These are phyloP conservation scores for Plasmodium sp. DNA, from an alignment of 169 alveolate species.

Conservation along the genomic window DNA sequence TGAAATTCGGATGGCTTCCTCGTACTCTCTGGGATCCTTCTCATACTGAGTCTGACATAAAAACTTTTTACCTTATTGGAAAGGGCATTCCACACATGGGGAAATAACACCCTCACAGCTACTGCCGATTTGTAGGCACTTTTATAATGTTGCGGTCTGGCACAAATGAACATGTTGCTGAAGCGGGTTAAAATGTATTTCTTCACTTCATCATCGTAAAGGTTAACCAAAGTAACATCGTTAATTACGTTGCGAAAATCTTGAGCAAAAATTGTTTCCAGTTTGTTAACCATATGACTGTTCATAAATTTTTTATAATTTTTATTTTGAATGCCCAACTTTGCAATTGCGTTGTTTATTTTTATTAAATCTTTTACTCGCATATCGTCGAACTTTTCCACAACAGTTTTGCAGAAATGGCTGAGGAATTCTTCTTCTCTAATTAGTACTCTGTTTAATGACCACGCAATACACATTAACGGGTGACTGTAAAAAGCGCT, in stretches of 20 bases:
- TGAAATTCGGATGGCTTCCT: conserved; percentile 86
- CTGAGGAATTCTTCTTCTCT: conserved; percentile 53
- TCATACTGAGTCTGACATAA: conserved; percentile 86
- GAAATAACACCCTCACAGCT: conserved; percentile 83
- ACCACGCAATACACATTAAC: conserved; percentile 89
- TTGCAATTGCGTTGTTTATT: conserved; percentile 79
- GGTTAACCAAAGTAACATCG: conserved; percentile 79
- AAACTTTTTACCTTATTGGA: conserved; percentile 80
- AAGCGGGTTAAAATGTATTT: conserved; percentile 83
- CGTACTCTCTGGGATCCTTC: conserved; percentile 80
- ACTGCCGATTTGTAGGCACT: conserved; percentile 86
- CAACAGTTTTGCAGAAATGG: conserved; percentile 73
- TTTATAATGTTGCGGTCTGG: conserved; percentile 85
- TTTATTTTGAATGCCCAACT: conserved; percentile 72
- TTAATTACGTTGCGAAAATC: conserved; percentile 84
- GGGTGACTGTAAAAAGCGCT: conserved; percentile 82
- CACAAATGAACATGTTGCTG: conserved; percentile 84
- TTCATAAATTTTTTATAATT: conserved; percentile 76
- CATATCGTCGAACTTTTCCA: conserved; percentile 76
- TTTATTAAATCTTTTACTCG: conserved; percentile 81
- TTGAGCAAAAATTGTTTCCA: conserved; percentile 83
- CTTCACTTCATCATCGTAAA: conserved; percentile 83
- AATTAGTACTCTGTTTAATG: conserved; percentile 80
- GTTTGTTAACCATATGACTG: conserved; percentile 76
- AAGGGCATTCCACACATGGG: conserved; percentile 81